Conservation (phyloP, 2,329 filamentous ascomycete species). For the Phaeosphaeria sp. region DNA sequence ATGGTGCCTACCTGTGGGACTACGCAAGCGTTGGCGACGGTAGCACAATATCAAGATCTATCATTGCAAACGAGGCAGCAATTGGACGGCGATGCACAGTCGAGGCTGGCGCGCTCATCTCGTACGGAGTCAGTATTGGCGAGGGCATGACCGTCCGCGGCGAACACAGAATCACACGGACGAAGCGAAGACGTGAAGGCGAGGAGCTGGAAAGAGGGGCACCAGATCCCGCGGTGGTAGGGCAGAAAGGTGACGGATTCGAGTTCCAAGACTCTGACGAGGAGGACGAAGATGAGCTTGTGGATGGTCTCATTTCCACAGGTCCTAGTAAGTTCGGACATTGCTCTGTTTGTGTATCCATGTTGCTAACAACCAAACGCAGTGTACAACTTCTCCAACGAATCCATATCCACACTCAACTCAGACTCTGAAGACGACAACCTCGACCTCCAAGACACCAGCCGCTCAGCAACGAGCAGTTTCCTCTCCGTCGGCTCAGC, state of each 20-base stretch:
- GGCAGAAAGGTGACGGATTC: conserved; percentile 65
- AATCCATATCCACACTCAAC: conserved; percentile 70
- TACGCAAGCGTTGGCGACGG: conserved; percentile 79
- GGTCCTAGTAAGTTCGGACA: conserved; percentile 39
- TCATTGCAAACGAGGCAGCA: conserved; percentile 75
- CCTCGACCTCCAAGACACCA: conserved; percentile 53
- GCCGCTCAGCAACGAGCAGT: conserved; percentile 70
- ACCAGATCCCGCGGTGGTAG: conserved; percentile 62
- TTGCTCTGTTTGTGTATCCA: background rate
- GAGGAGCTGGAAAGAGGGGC: conserved; percentile 46
- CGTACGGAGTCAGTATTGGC: conserved; percentile 76
- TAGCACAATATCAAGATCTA: conserved; percentile 71
- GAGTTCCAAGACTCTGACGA: conserved; percentile 66
- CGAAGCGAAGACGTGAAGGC: conserved; percentile 55
- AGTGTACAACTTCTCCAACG: conserved; percentile 61
- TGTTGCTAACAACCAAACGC: conserved; percentile 17
- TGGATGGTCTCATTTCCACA: conserved; percentile 48
- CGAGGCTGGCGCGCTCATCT: conserved; percentile 77
- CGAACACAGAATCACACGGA: conserved; percentile 54
- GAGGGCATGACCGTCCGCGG: conserved; percentile 61
- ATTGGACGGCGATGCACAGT: conserved; percentile 76
- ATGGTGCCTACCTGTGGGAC: conserved; percentile 88
- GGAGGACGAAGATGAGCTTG: conserved; percentile 66
- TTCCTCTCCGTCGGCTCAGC: conserved; percentile 77
- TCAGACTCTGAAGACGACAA: conserved; percentile 56